phyloP scores from a whole-genome alignment of 139 green algal genomes.

The Chlamydomonas incerta region DNA sequence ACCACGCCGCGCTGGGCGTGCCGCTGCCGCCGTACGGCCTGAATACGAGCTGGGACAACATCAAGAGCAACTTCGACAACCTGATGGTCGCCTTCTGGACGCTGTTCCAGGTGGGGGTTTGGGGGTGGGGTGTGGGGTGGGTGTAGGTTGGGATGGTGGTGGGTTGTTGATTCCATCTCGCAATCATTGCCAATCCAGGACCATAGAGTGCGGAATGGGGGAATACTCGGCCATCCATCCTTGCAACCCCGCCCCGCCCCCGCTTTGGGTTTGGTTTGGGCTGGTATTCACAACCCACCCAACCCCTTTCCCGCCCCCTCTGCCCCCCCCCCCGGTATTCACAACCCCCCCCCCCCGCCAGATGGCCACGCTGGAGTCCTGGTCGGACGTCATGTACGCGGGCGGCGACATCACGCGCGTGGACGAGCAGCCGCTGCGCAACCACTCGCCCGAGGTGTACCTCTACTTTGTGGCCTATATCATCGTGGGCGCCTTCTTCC shows the following conservation, averaged over 20 bases:
- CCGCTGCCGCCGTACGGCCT: constrained; percentile 49
- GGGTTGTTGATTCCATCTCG: too few relatives aligned
- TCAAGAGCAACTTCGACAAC: constrained; percentile 72
- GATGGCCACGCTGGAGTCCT: constrained; percentile 43
- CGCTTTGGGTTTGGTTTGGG: too few relatives aligned
- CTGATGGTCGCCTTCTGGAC: constrained; percentile 65
- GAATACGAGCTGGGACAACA: constrained; percentile 10
- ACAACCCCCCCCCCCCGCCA: too few relatives aligned
- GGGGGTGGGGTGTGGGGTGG: too few relatives aligned
- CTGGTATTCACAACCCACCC: too few relatives aligned
- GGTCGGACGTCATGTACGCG: constrained; percentile 73
- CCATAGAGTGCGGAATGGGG: too few relatives aligned
- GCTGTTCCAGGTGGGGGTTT: constrained; percentile 63
- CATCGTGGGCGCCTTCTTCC: constrained; percentile 55
- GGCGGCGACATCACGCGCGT: constrained; percentile 56
- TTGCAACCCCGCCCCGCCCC: too few relatives aligned
- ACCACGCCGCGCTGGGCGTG: constrained; percentile 47
- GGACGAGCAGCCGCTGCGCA: constrained; percentile 63
- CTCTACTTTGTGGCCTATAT: constrained; percentile 81
- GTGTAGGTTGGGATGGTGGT: too few relatives aligned
- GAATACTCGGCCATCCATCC: too few relatives aligned
- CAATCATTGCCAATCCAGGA: too few relatives aligned
- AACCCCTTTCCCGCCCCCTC: too few relatives aligned
- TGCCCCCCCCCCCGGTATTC: too few relatives aligned
- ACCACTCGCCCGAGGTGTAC: constrained; percentile 55